Evolutionary conservation across 2,329 filamentous ascomycete genomes (phyloP), one percentile per base, ranked within the genome.

Genomic region (Acrocalymma vagum): DNA sequence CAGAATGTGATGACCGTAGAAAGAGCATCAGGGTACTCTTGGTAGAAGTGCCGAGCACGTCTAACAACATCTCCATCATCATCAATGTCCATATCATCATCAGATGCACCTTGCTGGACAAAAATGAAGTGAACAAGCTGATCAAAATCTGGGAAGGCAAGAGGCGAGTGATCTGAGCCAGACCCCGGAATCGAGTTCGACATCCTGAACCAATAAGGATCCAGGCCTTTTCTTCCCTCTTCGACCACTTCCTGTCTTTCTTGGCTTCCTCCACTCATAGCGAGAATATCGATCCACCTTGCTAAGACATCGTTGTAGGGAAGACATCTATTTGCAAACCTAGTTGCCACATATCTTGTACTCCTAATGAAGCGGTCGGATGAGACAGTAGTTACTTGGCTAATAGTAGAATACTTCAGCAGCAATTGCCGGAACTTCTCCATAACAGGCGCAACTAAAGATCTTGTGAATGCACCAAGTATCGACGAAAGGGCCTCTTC

Each of bases 251-350:
- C 93, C 45, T 85, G 87, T 29, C 88, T 82, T 63, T 92, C 87
- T 34, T 83, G 80, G 3, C 74, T 69, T 3, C 79, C 78, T 9
- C 85, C 85, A 11, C 82, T 84, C 7, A 94, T 75, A 6, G 92
- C 93, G 33, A 96, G 78, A 11, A 97, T 81, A 65, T 96, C 84
- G 30, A 96, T 88, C 89, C 90, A 96, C 32, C 94, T 83, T 17
- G 84, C 94, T 24, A 86, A 77, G 8, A 90, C 78, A 59, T 96
- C 90, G 14, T 79, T 79, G 56, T 90, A 96, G 1, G 87, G 82
- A 5, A 99, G 76, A 59, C 90, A 95, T 34, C 89, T 82, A 63
- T 97, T 97, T 9, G 90, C 90, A 78, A 93, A 96, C 42, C 94
- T 88, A 6, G 94, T 85, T 16, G 86, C 86, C 14, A 90, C 86